phyloP scores from a whole-genome alignment of 164 flowering plant genomes.

The Amborella trichopoda region DNA sequence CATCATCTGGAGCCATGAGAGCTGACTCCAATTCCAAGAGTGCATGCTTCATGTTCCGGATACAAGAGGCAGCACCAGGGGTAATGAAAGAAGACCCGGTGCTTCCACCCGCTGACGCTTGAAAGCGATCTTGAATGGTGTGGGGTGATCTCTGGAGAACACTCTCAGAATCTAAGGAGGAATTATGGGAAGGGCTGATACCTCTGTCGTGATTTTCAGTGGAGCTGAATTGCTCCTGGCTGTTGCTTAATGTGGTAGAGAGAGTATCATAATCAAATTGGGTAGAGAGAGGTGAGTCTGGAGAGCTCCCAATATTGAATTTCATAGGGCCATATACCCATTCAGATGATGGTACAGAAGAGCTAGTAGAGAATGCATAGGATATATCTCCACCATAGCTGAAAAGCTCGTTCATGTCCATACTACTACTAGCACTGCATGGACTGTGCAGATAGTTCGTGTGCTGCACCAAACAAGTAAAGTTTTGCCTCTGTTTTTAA shows the following conservation, averaged over 20 bases:
- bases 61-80: conserved; percentile 13
- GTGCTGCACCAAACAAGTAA: no score
- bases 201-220: conserved; percentile 40
- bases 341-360: conserved; percentile 22
- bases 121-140: conserved; percentile 8
- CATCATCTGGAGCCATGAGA: conserved; percentile 59
- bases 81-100: conserved; percentile 8
- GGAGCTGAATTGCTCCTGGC: conserved; percentile 52
- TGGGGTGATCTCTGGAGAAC: conserved; percentile 15
- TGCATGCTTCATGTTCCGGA: conserved; percentile 24
- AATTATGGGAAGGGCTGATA: conserved; percentile 33
- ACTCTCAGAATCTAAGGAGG: conserved; percentile 36
- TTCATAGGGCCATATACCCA: conserved; percentile 29
- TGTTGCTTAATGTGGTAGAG: conserved; percentile 31
- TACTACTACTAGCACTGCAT: conserved; percentile 10
- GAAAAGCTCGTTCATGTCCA: conserved; percentile 41
- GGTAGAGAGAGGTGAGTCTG: conserved; percentile 46
- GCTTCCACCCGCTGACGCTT: conserved; percentile 9
- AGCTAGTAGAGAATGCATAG: conserved; percentile 22
- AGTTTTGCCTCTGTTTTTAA: no score
- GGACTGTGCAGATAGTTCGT: neutral
- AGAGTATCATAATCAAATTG: conserved; percentile 38
- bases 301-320: conserved; percentile 37
- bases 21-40: conserved; percentile 54
- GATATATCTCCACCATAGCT: conserved; percentile 29